Base-by-base conservation (phyloP, 2,329 filamentous ascomycete genomes). In the Verticillium nubilum region DNA sequence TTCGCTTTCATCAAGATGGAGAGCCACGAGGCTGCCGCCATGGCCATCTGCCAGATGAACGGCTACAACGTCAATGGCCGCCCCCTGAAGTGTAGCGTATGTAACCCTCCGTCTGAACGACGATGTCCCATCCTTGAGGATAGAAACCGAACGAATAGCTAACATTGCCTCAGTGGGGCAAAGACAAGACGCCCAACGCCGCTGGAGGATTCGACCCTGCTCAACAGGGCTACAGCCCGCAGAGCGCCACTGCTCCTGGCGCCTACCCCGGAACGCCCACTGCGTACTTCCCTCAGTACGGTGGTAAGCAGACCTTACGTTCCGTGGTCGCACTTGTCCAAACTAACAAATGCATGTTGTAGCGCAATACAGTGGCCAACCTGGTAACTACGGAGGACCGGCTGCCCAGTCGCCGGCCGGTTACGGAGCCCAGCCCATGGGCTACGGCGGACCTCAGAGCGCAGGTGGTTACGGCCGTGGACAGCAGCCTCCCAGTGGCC, bases 1-100 rank as follows among this genome's bases (percentile, higher is more conserved):
- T 99, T 99, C 73, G 92, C 95, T 7, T 99, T 99, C 74, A 92
- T 99, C 76, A 99, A 99, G 82, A 97, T 99, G 93, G 95, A 99
- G 73, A 90, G 88, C 6, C 95, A 99, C 71, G 95, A 99, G 78
- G 97, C 97, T 70, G 95, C 95, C 3, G 93, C 95, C 58, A 97
- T 97, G 90, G 92, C 93, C 33, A 99, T 99, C 70, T 99, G 95
- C 77, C 93, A 98, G 73, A 84, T 99, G 70, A 98, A 94, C 69
- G 94, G 94, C 31, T 99, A 98, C 80, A 96, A 97, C 67, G 94
- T 99, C 68, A 97, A 99, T 70, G 95, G 95, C 57, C 88, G 95
- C 66, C 95, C 95, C 58, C 78, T 99, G 67, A 99, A 99, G 84
- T 99, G 95, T 84, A 98, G 94, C 76, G 94, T 98, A 89, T 80